Percentiles rank a stretch among this genome's conserved stretches.
Conservation (phyloP, 2,329 filamentous ascomycete species). For the Rhynchosporium agropyri region DNA sequence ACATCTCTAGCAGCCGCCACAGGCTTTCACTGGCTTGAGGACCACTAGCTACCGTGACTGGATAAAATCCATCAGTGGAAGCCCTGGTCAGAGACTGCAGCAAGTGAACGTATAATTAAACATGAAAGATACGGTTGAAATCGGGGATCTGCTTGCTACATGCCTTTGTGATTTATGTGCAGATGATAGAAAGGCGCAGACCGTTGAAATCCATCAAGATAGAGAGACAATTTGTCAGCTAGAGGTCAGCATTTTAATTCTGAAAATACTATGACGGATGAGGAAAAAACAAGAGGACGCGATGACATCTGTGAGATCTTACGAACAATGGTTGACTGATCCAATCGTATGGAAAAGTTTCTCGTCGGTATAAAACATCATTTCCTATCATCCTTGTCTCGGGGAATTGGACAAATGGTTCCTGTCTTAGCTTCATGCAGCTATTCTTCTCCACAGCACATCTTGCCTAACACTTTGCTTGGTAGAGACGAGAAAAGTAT, state of each 20-base stretch:
- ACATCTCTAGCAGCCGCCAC: slow-evolving; percentile 5
- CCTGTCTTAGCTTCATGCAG: background rate
- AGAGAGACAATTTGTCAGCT: background rate
- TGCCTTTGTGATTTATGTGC: background rate
- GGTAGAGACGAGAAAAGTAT: background rate
- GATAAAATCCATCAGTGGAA: background rate
- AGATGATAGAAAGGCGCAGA: no score
- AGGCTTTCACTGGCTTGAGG: background rate
- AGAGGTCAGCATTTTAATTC: background rate
- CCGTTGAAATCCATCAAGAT: slow-evolving; percentile 1
- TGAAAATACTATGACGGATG: no score
- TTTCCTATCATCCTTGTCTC: slow-evolving; percentile 1
- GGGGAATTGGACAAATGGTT: slow-evolving; percentile 7
- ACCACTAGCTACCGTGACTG: background rate
- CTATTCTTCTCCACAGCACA: background rate
- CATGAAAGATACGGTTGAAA: slow-evolving; percentile 5
- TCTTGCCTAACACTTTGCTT: background rate
- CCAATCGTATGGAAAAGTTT: background rate
- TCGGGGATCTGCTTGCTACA: background rate
- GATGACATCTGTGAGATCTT: no score
- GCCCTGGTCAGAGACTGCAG: background rate
- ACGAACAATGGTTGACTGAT: background rate
- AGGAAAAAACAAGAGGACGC: background rate
- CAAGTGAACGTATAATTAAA: background rate
- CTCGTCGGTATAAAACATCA: background rate